These are phyloP conservation scores for Plantago elongata DNA, from an alignment of 257 asterid species.

Conservation along the genomic window DNA sequence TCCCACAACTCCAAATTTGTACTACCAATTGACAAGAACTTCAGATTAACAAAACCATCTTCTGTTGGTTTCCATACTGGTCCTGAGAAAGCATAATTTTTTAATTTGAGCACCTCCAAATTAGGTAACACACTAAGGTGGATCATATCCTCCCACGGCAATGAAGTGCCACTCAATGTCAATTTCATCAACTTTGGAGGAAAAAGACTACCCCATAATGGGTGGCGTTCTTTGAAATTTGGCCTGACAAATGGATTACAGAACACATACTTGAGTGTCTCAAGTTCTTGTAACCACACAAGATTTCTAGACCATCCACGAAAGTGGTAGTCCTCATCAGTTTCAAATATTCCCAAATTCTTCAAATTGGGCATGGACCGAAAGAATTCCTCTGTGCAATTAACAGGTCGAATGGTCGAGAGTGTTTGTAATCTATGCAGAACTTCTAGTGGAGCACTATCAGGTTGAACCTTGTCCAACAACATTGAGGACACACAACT, in stretches of 20 bases:
- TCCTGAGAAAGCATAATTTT: constrained; percentile 26
- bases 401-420: constrained; percentile 16
- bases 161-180: constrained; percentile 25
- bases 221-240: constrained; percentile 4
- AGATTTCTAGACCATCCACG: constrained; percentile 17
- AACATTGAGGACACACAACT: neutral
- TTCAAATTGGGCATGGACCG: constrained; percentile 24
- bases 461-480: neutral
- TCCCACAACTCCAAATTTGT: constrained; percentile 23
- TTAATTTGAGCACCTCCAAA: constrained; percentile 30
- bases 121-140: constrained; percentile 23
- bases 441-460: neutral
- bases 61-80: constrained; percentile 11
- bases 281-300: constrained; percentile 15
- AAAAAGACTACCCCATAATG: constrained; percentile 1
- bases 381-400: constrained; percentile 17
- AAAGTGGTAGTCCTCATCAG: constrained; percentile 17
- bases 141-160: constrained; percentile 29
- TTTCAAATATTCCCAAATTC: constrained; percentile 23
- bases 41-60: constrained; percentile 22
- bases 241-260: constrained; percentile 18
- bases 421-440: constrained; percentile 16
- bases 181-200: constrained; percentile 25
- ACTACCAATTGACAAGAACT: constrained; percentile 18
- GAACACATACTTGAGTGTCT: constrained; percentile 19